Evolutionary conservation across 257 asterid species (phyloP), one percentile per base, ranked within the genome.

Genomic region (Prunella vulgaris): DNA sequence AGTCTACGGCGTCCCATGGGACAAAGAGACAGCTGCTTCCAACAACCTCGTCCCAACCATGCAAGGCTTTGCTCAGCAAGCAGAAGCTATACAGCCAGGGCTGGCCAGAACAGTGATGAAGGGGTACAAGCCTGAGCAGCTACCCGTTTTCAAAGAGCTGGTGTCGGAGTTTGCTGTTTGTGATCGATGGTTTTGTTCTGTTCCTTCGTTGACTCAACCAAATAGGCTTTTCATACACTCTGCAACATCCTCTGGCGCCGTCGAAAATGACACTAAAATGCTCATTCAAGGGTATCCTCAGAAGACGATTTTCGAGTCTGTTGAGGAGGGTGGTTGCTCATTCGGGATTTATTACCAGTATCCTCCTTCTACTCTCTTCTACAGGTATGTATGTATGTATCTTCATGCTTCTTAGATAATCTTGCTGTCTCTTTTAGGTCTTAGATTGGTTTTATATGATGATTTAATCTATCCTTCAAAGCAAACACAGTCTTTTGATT

Each of bases 61-160:
- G 96, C 80, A 82, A 54, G 96, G 96, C 17, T 89, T 89, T 61
- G 96, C 86, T n/a, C 87, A 85, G 58, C 90, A 89, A 71, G 96
- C 95, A 0, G 90, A 86, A 17, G 81, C 74, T 38, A 84, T 81
- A 30, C 53, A 73, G 72, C 37, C 64, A 60, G 95, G 91, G 49
- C 68, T 89, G 95, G 74, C 92, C 0, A 48, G 75, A 1, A 42
- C 74, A 10, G 96, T 85, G 32, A 89, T 87, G 96, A 89, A 77
- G 17, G 96, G 96, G 0, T 89, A 76, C 40, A 77, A 22, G 40
- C 95, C 95, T 0, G 95, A 85, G 3, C 62, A 60, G 4, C 61
- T 89, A 33, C 89, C 96, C 1, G 86, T 89, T 51, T 87, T 21
- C 68, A 84, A 78, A 13, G 87, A 84, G 64, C 76, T 89, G 46